These are phyloP conservation scores for Davidsoniella virescens DNA, from an alignment of 2,329 filamentous ascomycete genomes.

Conservation along the genomic window DNA sequence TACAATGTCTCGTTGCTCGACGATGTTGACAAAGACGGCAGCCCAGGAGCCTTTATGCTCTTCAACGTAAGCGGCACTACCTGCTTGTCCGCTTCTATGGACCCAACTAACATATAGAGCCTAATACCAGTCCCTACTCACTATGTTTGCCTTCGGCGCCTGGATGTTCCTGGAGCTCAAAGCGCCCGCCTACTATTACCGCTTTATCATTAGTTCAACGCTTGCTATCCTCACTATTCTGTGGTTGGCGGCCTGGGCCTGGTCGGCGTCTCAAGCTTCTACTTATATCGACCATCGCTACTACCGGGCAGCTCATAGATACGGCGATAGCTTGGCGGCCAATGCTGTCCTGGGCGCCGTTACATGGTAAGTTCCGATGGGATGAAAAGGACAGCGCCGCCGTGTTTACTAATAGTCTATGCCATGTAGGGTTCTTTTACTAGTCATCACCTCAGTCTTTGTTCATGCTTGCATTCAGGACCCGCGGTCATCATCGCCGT, in stretches of 20 bases:
- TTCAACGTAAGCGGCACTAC: constrained; percentile 26
- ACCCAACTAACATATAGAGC: constrained; percentile 9
- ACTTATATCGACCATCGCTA: constrained; percentile 16
- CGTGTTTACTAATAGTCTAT: neutral
- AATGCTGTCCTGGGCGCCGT: constrained; percentile 27
- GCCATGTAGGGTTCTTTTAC: neutral
- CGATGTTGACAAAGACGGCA: constrained; percentile 16
- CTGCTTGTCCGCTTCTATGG: constrained; percentile 10
- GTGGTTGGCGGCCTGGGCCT: constrained; percentile 28
- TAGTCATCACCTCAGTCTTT: neutral
- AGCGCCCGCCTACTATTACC: constrained; percentile 23
- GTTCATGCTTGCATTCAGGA: neutral
- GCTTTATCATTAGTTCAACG: constrained; percentile 22
- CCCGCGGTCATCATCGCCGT: neutral
- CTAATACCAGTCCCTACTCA: constrained; percentile 23
- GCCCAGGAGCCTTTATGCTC: constrained; percentile 27
- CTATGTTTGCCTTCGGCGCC: constrained; percentile 25
- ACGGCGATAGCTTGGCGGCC: constrained; percentile 22
- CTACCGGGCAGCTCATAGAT: constrained; percentile 9
- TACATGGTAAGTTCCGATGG: constrained; percentile 20
- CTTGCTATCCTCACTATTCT: constrained; percentile 26
- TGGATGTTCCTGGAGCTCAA: constrained; percentile 23
- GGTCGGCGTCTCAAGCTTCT: constrained; percentile 24
- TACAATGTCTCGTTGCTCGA: constrained; percentile 24
- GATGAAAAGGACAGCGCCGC: no score